A percentile compares a stretch with the other conserved stretches of the same genome.
phyloP scores from a whole-genome alignment of 306 rosid genomes.

The Biancaea sappan region DNA sequence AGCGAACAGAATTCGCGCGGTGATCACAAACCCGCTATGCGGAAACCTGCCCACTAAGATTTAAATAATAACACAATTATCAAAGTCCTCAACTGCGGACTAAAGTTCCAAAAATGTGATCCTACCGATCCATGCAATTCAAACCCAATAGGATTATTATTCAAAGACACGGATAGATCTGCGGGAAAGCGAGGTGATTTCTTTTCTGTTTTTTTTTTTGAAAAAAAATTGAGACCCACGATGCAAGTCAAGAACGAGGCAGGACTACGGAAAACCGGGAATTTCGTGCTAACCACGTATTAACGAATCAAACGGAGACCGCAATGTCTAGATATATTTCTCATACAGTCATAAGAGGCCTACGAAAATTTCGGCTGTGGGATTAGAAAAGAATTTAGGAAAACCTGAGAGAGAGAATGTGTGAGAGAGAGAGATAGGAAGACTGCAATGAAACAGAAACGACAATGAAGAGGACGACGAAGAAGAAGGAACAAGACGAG shows the following conservation, averaged over 20 bases:
- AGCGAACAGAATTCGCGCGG: no score
- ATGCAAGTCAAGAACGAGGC: constrained; percentile 19
- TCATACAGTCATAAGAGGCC: not conserved
- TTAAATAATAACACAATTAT: not conserved
- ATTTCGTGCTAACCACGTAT: constrained; percentile 5
- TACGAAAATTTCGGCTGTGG: not conserved
- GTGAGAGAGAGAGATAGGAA: not conserved
- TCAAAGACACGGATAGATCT: constrained; percentile 27
- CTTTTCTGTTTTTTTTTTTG: no score
- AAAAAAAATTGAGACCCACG: not conserved
- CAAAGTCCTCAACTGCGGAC: not conserved
- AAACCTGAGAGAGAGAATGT: not conserved
- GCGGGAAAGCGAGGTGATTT: not conserved
- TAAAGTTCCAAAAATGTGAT: not conserved
- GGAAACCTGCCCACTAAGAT: no score
- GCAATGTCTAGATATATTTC: not conserved
- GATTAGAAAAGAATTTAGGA: constrained; percentile 21
- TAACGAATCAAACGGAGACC: constrained; percentile 3
- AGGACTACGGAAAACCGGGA: not conserved
- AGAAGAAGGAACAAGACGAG: no score
- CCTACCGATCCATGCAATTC: not conserved
- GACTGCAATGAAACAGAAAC: not conserved
- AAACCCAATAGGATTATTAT: not conserved
- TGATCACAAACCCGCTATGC: no score
- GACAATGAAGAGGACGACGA: constrained; percentile 23